phyloP scores from a whole-genome alignment of 2,329 filamentous ascomycete genomes.

The Monosporascus cannonballus region DNA sequence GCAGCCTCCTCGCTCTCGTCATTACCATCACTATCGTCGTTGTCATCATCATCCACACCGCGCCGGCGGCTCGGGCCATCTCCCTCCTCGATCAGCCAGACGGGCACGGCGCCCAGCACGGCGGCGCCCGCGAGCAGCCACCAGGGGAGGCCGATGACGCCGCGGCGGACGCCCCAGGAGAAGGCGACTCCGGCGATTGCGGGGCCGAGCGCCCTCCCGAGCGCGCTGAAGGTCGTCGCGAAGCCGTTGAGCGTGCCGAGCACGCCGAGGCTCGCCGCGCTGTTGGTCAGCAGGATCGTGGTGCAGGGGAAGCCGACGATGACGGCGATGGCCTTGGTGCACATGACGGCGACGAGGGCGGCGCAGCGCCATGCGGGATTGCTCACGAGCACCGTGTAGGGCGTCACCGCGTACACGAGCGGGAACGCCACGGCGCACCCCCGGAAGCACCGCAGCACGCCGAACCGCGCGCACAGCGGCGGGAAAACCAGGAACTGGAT shows the following conservation, averaged over 20 bases:
- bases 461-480: slow-evolving; percentile 62
- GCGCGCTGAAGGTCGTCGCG: slow-evolving; percentile 73
- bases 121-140: slow-evolving; percentile 67
- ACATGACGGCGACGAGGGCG: slow-evolving; percentile 61
- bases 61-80: slow-evolving; percentile 52
- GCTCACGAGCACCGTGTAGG: slow-evolving; percentile 66
- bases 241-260: slow-evolving; percentile 89
- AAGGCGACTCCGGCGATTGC: slow-evolving; percentile 68
- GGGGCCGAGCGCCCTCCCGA: slow-evolving; percentile 76
- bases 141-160: slow-evolving; percentile 75
- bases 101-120: slow-evolving; percentile 60
- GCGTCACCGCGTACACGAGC: slow-evolving; percentile 71
- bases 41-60: slow-evolving; percentile 19
- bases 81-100: slow-evolving; percentile 68
- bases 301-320: slow-evolving; percentile 87
- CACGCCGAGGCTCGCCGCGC: slow-evolving; percentile 65
- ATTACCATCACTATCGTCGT: slow-evolving; percentile 29
- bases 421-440: slow-evolving; percentile 63
- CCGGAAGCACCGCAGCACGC: slow-evolving; percentile 68
- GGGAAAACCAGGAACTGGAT: slow-evolving; percentile 87
- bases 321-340: slow-evolving; percentile 66
- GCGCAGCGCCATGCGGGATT: slow-evolving; percentile 43
- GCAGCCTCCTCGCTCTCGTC: slow-evolving; percentile 25
- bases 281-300: slow-evolving; percentile 88
- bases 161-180: slow-evolving; percentile 66